A percentile compares a stretch with the other conserved stretches of the same genome.
Evolutionary conservation across 1,139 yeast genomes (phyloP).

Genomic region (Yamadazyma trypodendri): DNA sequence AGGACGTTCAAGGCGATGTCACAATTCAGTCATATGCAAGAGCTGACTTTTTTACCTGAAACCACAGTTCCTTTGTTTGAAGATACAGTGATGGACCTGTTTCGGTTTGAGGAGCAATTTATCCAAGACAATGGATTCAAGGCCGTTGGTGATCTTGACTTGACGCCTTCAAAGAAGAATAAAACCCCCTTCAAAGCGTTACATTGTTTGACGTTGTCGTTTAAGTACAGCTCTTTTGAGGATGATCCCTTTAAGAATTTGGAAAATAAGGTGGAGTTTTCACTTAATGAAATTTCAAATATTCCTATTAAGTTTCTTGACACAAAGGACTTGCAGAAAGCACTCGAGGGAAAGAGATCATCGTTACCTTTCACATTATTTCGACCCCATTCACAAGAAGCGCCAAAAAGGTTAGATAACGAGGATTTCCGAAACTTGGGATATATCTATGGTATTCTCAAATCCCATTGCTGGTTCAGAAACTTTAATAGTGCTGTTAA

Average conservation of each 20-base stretch:
- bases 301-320: conserved; percentile 21
- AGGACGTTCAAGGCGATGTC: conserved; percentile 20
- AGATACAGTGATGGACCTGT: conserved; percentile 2
- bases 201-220: conserved; percentile 39
- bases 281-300: conserved; percentile 29
- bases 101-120: conserved; percentile 7
- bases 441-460: conserved; percentile 30
- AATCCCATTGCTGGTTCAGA: conserved; percentile 32
- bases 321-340: conserved; percentile 22
- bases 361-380: conserved; percentile 32
- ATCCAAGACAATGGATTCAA: conserved; percentile 4
- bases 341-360: conserved; percentile 28
- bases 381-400: conserved; percentile 7
- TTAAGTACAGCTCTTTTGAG: conserved; percentile 33
- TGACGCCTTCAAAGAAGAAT: conserved; percentile 1
- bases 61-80: conserved; percentile 5
- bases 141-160: conserved; percentile 11
- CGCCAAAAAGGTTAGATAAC: conserved; percentile 11
- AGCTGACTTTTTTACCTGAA: conserved; percentile 1
- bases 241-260: conserved; percentile 33
- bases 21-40: conserved; percentile 9
- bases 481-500: conserved; percentile 31
- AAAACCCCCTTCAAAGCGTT: not conserved
- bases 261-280: conserved; percentile 21
- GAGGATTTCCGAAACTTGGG: conserved; percentile 35